phyloP scores from a whole-genome alignment of 257 asterid genomes.

The Capsicum rhomboideum region DNA sequence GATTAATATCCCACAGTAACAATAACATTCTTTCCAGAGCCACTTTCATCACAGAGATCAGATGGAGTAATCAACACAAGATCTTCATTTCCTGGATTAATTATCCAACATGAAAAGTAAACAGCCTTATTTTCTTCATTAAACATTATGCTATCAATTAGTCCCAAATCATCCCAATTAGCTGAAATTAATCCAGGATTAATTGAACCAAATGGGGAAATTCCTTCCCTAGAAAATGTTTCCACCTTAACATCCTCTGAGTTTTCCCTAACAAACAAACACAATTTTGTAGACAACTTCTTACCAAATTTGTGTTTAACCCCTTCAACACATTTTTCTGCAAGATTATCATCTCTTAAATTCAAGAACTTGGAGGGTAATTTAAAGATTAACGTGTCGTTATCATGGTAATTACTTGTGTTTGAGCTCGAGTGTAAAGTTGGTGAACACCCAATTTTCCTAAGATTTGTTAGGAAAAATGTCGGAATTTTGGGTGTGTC shows the following conservation, averaged over 20 bases:
- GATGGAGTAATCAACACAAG: constrained; percentile 34
- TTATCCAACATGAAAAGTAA: constrained; percentile 50
- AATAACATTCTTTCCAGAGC: constrained; percentile 17
- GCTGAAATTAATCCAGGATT: constrained; percentile 5
- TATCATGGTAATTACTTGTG: constrained; percentile 6
- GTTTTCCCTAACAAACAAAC: constrained; percentile 21
- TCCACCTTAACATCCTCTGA: constrained; percentile 24
- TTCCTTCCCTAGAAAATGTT: constrained; percentile 14
- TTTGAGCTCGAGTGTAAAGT: constrained; percentile 11
- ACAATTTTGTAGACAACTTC: constrained; percentile 20
- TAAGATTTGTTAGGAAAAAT: constrained; percentile 35
- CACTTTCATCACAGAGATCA: neutral
- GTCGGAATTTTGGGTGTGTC: constrained; percentile 23
- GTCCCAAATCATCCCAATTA: constrained; percentile 35
- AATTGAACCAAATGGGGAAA: neutral
- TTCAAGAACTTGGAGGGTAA: constrained; percentile 1
- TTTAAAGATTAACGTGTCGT: constrained; percentile 22
- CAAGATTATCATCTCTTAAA: constrained; percentile 18
- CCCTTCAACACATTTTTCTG: constrained; percentile 28
- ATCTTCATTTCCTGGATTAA: constrained; percentile 39
- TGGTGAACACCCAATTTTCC: constrained; percentile 11
- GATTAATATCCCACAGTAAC: constrained; percentile 6
- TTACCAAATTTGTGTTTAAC: constrained; percentile 21
- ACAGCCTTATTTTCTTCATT: constrained; percentile 28
- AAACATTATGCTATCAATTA: constrained; percentile 22